Evolutionary conservation across 768 basidiomycete species (phyloP), one percentile per base, ranked within the genome.

Genomic region (Aureoboletus auriporus): DNA sequence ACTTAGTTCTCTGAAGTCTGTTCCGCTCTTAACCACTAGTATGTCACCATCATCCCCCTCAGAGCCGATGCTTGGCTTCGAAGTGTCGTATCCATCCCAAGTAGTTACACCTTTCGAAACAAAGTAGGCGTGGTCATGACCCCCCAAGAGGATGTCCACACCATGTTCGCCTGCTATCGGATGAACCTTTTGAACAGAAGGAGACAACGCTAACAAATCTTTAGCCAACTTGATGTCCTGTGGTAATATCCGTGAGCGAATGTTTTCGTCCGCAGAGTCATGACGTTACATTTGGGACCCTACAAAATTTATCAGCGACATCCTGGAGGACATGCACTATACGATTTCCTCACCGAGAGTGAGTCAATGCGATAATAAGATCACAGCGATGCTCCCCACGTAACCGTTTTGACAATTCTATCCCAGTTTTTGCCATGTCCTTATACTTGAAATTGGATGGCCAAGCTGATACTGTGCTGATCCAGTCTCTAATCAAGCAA

Each of bases 81-180:
- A 68, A 16, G 73, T 60, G 53, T 90, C 78, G 51, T 82, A 84
- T 45, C 74, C 76, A 26, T 86, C 79, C 88, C 88, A 91, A 5
- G 70, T 62, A 35, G 70, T 74, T 13, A 81, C 76, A 9, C 86
- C 89, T 55, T 75, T 79, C 31, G 84, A 80, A 36, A 79, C 75
- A 61, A 79, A 91, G 68, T 89, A 91, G 4, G 86, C 69, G 53
- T 95, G 93, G 61, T 95, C 93, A 58, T 95, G 93, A 2, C 93
- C 93, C 5, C 93, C 93, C 3, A 94, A 76, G 35, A 94, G 66
- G 23, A 93, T 67, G 60, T 94, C 93, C 2, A 84, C 84, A 6
- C 93, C 93, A 53, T 95, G 91, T 39, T 71, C 62, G 37, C 67
- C 63, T 16, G 69, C 69, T 36, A 86, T 73, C 2, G 77, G 56